phyloP scores from a whole-genome alignment of 768 basidiomycete species.

The Punctularia strigosozonata region DNA sequence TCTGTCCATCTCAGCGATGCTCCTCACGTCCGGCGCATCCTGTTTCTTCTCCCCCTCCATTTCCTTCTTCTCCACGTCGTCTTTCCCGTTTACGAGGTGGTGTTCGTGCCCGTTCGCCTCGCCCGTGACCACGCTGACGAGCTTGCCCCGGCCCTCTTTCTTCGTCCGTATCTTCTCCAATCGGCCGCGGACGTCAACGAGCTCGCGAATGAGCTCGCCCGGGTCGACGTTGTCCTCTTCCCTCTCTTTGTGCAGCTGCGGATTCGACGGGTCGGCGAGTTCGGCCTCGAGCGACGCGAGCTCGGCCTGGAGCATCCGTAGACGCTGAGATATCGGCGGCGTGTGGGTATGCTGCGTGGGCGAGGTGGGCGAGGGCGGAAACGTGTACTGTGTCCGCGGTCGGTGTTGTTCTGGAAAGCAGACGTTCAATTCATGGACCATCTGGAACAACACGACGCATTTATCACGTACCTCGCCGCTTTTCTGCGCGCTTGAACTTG shows the following conservation, averaged over 20 bases:
- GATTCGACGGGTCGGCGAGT: conserved; percentile 72
- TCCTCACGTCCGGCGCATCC: conserved; percentile 29
- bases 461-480: conserved; percentile 33
- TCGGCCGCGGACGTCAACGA: conserved; percentile 63
- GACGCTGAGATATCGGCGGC: conserved; percentile 18
- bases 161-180: conserved; percentile 56
- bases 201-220: conserved; percentile 62
- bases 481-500: conserved; percentile 64
- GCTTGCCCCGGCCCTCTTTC: conserved; percentile 51
- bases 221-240: conserved; percentile 56
- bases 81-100: no score
- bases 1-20: conserved; percentile 65
- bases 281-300: conserved; percentile 71
- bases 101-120: no score
- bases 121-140: conserved; percentile 46
- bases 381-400: conserved; percentile 42
- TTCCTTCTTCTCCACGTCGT: conserved; percentile 13
- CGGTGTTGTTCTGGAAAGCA: conserved; percentile 32
- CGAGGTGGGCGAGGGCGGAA: conserved; percentile 55
- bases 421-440: conserved; percentile 1
- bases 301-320: conserved; percentile 65
- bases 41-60: conserved; percentile 8
- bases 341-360: conserved; percentile 28
- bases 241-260: conserved; percentile 44
- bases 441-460: neutral